A percentile compares a stretch with the other conserved stretches of the same genome.
Evolutionary conservation across 257 asterid species (phyloP).

Genomic region (Nicotiana tomentosiformis): DNA sequence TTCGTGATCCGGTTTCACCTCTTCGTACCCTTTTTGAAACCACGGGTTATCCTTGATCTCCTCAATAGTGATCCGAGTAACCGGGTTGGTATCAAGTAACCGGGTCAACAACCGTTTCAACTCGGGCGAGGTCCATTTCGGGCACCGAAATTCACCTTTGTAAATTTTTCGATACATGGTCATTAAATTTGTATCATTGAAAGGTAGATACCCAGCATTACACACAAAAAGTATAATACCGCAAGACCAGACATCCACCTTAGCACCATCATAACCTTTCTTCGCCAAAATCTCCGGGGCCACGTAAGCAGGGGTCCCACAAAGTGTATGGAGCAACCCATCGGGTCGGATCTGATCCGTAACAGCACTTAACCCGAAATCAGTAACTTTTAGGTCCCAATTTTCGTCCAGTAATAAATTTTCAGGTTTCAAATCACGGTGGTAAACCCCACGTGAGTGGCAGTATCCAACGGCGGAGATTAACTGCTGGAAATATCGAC

Average conservation of each 20-base stretch:
- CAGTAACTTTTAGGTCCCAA: conserved; percentile 61
- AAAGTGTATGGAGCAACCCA: conserved; percentile 64
- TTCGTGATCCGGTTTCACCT: neutral
- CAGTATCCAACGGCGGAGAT: conserved; percentile 69
- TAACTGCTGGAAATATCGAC: conserved; percentile 70
- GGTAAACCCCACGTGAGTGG: conserved; percentile 80
- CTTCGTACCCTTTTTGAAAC: conserved; percentile 31
- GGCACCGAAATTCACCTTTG: conserved; percentile 65
- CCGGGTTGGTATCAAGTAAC: conserved; percentile 54
- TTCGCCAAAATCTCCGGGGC: conserved; percentile 74
- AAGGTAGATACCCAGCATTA: conserved; percentile 68
- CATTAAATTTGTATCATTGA: conserved; percentile 67
- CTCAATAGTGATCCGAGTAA: conserved; percentile 47
- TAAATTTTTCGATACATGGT: conserved; percentile 64
- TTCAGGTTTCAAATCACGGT: conserved; percentile 77
- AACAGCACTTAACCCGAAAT: conserved; percentile 78
- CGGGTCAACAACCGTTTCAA: conserved; percentile 36
- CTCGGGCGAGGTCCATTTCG: conserved; percentile 64
- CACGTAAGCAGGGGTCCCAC: conserved; percentile 90
- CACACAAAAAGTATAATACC: conserved; percentile 59
- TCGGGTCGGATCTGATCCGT: conserved; percentile 58
- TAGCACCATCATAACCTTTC: conserved; percentile 74
- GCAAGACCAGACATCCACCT: conserved; percentile 78
- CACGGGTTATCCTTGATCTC: conserved; percentile 51
- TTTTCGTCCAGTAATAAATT: conserved; percentile 65